Percentiles rank a stretch among this genome's conserved stretches.
Conservation (phyloP, 192 early-diverging fungal genomes). For the Chytriomyces confervae region DNA sequence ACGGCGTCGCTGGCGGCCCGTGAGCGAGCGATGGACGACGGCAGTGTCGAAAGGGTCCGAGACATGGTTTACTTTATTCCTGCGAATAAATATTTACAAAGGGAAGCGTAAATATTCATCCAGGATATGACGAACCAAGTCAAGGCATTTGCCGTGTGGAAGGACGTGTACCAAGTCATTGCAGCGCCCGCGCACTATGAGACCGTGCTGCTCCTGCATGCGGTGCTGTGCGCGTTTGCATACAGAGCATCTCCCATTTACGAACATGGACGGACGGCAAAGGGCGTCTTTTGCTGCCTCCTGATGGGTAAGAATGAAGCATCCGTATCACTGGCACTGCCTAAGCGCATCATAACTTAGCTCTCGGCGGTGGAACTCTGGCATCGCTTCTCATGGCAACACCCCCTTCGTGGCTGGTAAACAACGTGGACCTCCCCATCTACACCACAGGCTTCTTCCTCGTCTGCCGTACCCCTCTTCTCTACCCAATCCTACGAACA, state of each 20-base stretch:
- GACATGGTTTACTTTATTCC: too few species aligned
- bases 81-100: too few species aligned
- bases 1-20: background rate
- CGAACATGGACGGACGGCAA: constrained; percentile 2
- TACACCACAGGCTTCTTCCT: constrained; percentile 44
- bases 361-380: constrained; percentile 43
- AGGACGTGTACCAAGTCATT: constrained; percentile 3
- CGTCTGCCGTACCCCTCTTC: constrained; percentile 37
- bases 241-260: constrained; percentile 1
- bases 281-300: constrained; percentile 2
- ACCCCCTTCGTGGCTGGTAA: constrained; percentile 38
- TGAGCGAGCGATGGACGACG: too few species aligned
- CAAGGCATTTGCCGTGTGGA: constrained; percentile 2
- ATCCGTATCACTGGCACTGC: too few species aligned
- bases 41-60: too few species aligned
- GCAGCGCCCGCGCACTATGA: background rate
- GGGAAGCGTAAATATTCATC: too few species aligned
- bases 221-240: constrained; percentile 16
- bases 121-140: too few species aligned
- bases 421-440: constrained; percentile 38
- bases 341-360: too few species aligned
- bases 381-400: constrained; percentile 43
- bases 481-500: constrained; percentile 33
- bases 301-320: constrained; percentile 5
- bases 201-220: constrained; percentile 11